These are phyloP conservation scores for Austropuccinia psidii DNA, from an alignment of 1,284 basidiomycete genomes.

Conservation along the genomic window DNA sequence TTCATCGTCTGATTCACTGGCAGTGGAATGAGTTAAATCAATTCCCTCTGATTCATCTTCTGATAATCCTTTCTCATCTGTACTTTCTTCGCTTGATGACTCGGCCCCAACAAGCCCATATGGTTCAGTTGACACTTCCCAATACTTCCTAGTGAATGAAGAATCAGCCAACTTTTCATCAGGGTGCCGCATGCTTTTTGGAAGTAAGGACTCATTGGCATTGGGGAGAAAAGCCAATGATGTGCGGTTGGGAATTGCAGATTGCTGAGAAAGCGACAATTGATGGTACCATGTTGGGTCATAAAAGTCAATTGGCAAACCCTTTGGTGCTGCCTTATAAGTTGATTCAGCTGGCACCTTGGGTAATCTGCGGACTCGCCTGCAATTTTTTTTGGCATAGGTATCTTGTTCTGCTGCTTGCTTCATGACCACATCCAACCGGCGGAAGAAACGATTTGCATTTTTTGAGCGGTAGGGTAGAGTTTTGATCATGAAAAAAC, in stretches of 20 bases:
- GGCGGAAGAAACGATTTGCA: neutral
- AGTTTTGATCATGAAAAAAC: conserved; percentile 16
- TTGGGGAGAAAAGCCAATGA: conserved; percentile 6
- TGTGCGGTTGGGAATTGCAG: neutral
- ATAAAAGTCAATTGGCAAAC: conserved; percentile 31
- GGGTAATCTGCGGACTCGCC: neutral
- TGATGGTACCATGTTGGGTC: conserved; percentile 1
- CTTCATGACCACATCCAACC: conserved; percentile 4
- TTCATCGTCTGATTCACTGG: neutral
- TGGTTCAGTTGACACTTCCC: neutral
- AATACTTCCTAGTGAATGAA: conserved; percentile 14
- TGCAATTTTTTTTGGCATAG: neutral
- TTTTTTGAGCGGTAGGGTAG: conserved; percentile 13
- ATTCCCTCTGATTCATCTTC: neutral
- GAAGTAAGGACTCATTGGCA: conserved; percentile 1
- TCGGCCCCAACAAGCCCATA: conserved; percentile 14
- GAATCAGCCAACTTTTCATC: conserved; percentile 8
- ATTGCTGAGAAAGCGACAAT: neutral
- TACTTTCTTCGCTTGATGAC: neutral
- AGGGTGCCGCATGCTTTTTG: neutral
- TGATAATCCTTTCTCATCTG: neutral
- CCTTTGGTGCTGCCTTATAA: conserved; percentile 5
- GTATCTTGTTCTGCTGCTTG: neutral
- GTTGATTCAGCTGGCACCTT: neutral
- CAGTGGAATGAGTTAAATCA: neutral